Evolutionary conservation across 805 yeast genomes (phyloP).

Genomic region (Kluyveromyces starmeri): DNA sequence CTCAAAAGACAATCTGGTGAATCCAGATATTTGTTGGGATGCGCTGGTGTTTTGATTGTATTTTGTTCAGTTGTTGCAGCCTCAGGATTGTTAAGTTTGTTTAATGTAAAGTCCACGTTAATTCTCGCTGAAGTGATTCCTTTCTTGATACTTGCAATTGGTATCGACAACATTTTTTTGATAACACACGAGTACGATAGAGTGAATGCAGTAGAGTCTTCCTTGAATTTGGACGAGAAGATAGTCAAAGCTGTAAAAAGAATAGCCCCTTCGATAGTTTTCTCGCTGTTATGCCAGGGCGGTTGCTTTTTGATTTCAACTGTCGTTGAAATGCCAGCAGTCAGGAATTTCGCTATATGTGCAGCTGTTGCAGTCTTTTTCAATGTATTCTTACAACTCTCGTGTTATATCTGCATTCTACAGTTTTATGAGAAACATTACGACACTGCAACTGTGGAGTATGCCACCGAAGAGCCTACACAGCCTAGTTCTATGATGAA

Average conservation of each 20-base stretch:
- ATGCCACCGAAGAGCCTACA: constrained; percentile 6
- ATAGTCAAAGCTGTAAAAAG: constrained; percentile 56
- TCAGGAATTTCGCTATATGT: constrained; percentile 82
- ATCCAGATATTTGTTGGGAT: constrained; percentile 68
- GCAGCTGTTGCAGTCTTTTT: constrained; percentile 79
- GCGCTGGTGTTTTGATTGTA: constrained; percentile 78
- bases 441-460: constrained; percentile 7
- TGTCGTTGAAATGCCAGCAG: constrained; percentile 90
- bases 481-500: constrained; percentile 27
- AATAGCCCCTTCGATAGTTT: constrained; percentile 80
- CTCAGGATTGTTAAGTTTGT: constrained; percentile 65
- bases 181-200: constrained; percentile 69
- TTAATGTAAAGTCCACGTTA: constrained; percentile 80
- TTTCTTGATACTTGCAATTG: constrained; percentile 83
- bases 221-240: constrained; percentile 45
- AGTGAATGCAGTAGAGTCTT: constrained; percentile 39
- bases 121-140: constrained; percentile 97
- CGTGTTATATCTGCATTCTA: constrained; percentile 68
- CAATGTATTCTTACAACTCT: constrained; percentile 70
- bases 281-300: constrained; percentile 72
- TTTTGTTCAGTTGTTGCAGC: constrained; percentile 72
- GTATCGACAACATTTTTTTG: constrained; percentile 90
- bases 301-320: constrained; percentile 73
- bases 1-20: constrained; percentile 30
- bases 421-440: constrained; percentile 27